These are phyloP conservation scores for Phaeotremella fagi DNA, from an alignment of 768 basidiomycete species.

Conservation along the genomic window DNA sequence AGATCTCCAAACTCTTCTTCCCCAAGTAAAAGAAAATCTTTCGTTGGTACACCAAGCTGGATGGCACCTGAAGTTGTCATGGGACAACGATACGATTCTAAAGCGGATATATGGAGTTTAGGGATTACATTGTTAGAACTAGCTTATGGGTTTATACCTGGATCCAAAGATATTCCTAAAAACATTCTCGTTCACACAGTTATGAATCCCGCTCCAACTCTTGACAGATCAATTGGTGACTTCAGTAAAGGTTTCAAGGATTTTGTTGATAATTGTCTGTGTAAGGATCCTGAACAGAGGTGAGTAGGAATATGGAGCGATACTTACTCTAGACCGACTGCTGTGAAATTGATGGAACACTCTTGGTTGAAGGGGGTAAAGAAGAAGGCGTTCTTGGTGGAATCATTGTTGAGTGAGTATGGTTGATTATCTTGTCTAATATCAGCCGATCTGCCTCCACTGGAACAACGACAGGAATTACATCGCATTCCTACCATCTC, in stretches of 20 bases:
- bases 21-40: constrained; percentile 77
- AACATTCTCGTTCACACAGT: constrained; percentile 72
- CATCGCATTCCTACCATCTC: constrained; percentile 31
- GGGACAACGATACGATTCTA: constrained; percentile 68
- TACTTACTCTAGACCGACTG: constrained; percentile 60
- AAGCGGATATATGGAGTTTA: constrained; percentile 94
- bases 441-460: constrained; percentile 26
- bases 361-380: constrained; percentile 75
- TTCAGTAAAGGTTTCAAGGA: constrained; percentile 78
- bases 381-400: constrained; percentile 72
- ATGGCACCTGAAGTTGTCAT: constrained; percentile 94
- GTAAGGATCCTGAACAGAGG: constrained; percentile 78
- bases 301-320: constrained; percentile 33
- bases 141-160: constrained; percentile 79
- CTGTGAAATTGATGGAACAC: constrained; percentile 68
- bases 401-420: constrained; percentile 57
- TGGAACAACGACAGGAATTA: constrained; percentile 36
- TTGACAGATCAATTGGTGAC: constrained; percentile 60
- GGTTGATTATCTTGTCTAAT: background rate
- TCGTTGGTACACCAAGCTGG: constrained; percentile 95
- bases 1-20: constrained; percentile 2
- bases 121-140: constrained; percentile 93
- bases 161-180: constrained; percentile 68
- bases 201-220: constrained; percentile 68
- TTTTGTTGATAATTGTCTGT: constrained; percentile 72